Evolutionary conservation across 2,329 filamentous ascomycete genomes (phyloP), one percentile per base, ranked within the genome.

Genomic region (Cladophialophora immunda): DNA sequence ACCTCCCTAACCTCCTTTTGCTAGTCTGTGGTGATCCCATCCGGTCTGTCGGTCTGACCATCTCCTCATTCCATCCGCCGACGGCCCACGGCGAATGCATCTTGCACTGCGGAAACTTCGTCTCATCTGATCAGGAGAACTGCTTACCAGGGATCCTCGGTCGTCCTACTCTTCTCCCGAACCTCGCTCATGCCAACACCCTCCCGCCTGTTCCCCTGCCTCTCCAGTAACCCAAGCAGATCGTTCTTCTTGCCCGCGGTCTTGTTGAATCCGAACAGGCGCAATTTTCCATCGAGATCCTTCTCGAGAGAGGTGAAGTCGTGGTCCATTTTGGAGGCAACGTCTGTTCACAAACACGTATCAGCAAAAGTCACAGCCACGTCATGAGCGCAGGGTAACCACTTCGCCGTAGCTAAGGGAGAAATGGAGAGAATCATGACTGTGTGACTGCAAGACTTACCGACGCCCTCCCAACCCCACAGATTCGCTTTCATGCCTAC

Each of bases 401-500:
- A 59, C 22, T 38, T 57, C 69, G 67, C 70, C 17, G 60, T 55
- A 41, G 34, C 32, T 19, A 19, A 41, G 52, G 36, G 25, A 54
- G 25, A 32, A 58, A 50, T 38, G 25, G 25, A 22, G 19, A 32
- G 41, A 32, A 45, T 32, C 67, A 30, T 30, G 52, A n/a, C 29
- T 53, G 25, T 25, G 30, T 19, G 29, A 34, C 34, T 36, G 17
- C 38, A n/a, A 36, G 52, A 71, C 79, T 70, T 85, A 91, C 91
- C 90, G 66, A 94, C 77, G 65, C 86, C 86, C 75, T 91, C 89
- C 79, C 92, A 94, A 76, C 97, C 92, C 89, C 92, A 99, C 58
- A 98, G 87, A 78, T 99, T 97, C 61, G 95, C 95, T 85, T 99
- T 99, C 93, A 99, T 96, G 74, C 95, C 95, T 47, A 98, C 90